Base-by-base conservation (phyloP, 2,329 filamentous ascomycete genomes). In the Gremmenia infestans region DNA sequence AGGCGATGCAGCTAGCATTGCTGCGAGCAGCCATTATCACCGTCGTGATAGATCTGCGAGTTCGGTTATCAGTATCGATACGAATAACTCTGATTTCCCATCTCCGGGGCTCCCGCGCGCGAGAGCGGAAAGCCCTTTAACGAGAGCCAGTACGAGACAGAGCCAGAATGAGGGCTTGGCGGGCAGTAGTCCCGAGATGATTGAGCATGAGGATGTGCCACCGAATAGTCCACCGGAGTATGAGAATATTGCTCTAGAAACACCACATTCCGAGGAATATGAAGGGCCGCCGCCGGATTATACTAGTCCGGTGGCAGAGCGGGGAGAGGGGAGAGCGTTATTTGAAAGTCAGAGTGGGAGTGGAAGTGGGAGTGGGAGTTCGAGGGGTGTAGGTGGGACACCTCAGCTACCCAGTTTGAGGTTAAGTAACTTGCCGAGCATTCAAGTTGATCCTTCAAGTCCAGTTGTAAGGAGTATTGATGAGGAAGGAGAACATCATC, bases 1-100 rank as follows among this genome's bases (percentile, higher is more conserved):
- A 12, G 88, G 86, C 36, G 85, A 87, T 61, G 84, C 87, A 1
- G 88, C 87, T 63, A 64, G 63, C 67, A 54, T 72, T 72, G 58
- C 68, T 68, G 60, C 69, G 67, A 69, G 72, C 42, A 68, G 58
- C 55, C 71, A 48, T 67, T 73, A 40, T 67, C 75, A 79, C 61
- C 71, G 70, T 1, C 74, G 81, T 53, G 74, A 76, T 36, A 72
- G 72, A 22, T 81, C 79, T 65, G 73, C 70, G n/a, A 79, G 77
- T 63, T 84, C 82, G 1, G 73, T 81, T 15, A 65, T 81, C n/a
- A 83, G 79, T 67, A 73, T 83, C 57, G 73, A 75, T 54, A 73
- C 70, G 7, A 76, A 75, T 55, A 75, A 76, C 51, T 70, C 65
- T 15, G 72, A 73, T 49, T 60, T 76, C 5, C 72, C 72, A 15